Evolutionary conservation across 2,329 filamentous ascomycete species (phyloP).

Genomic region (Gaeumannomyces tritici): DNA sequence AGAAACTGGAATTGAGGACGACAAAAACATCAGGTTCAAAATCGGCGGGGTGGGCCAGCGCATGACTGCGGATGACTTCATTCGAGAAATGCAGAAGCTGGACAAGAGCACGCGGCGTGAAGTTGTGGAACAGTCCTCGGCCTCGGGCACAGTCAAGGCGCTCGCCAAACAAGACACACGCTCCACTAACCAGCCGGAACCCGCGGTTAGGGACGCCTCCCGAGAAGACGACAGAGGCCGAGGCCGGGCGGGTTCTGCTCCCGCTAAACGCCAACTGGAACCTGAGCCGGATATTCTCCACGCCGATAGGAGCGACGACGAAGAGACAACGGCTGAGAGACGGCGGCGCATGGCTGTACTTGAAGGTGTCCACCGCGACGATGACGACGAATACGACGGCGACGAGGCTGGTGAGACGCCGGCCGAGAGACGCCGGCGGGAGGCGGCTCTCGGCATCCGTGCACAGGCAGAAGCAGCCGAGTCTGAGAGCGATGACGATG

Average conservation of each 20-base stretch:
- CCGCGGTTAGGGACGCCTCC: neutral
- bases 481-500: slow-evolving; percentile 48
- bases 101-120: slow-evolving; percentile 54
- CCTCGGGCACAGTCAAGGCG: slow-evolving; percentile 36
- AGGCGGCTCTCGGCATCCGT: slow-evolving; percentile 60
- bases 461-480: slow-evolving; percentile 26
- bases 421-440: slow-evolving; percentile 62
- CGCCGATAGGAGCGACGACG: slow-evolving; percentile 22
- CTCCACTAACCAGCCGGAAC: neutral
- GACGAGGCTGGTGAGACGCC: slow-evolving; percentile 50
- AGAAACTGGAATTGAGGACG: slow-evolving; percentile 49
- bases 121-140: slow-evolving; percentile 40
- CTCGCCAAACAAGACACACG: slow-evolving; percentile 31
- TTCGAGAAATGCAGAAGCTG: slow-evolving; percentile 62
- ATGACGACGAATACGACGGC: slow-evolving; percentile 22
- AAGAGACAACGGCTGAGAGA: slow-evolving; percentile 62
- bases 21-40: slow-evolving; percentile 65
- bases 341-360: slow-evolving; percentile 51
- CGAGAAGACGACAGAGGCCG: neutral
- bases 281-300: neutral
- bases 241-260: neutral
- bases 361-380: slow-evolving; percentile 29
- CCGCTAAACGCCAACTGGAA: neutral
- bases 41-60: slow-evolving; percentile 63
- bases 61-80: slow-evolving; percentile 74